These are phyloP conservation scores for Tarenaya hassleriana DNA, from an alignment of 345 rosid species.

Conservation along the genomic window DNA sequence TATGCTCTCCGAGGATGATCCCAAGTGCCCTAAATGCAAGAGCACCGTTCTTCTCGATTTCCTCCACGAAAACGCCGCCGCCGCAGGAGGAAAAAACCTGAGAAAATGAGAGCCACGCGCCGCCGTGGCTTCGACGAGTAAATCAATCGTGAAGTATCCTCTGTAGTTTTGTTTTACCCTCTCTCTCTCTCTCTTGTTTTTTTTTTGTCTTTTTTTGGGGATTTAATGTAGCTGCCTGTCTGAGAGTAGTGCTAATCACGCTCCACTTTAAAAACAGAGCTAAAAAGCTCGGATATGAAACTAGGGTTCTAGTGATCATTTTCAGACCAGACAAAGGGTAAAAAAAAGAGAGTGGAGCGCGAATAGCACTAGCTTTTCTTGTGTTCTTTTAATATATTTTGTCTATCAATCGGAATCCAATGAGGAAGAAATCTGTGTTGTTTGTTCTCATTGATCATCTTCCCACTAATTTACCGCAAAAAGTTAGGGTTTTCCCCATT, in stretches of 20 bases:
- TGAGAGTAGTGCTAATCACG: constrained; percentile 55
- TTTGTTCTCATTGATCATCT: constrained; percentile 21
- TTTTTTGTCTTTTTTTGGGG: constrained; percentile 7
- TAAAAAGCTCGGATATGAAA: constrained; percentile 11
- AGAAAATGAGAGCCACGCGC: constrained; percentile 14
- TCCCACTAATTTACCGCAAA: constrained; percentile 30
- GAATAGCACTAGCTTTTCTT: constrained; percentile 42
- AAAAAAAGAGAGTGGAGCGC: constrained; percentile 42
- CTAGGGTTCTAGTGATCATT: no score
- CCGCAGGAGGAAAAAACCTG: constrained; percentile 28
- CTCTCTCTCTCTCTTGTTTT: background rate
- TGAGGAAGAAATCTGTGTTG: constrained; percentile 34
- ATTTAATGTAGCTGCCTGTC: constrained; percentile 16
- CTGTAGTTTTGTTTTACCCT: background rate
- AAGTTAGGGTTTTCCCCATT: constrained; percentile 3
- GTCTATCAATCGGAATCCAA: constrained; percentile 26
- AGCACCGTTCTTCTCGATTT: constrained; percentile 85
- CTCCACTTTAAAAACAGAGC: constrained; percentile 37
- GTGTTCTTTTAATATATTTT: constrained; percentile 17
- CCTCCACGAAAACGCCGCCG: constrained; percentile 36
- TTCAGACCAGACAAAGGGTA: constrained; percentile 1
- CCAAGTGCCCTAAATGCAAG: constrained; percentile 86
- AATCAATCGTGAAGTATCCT: constrained; percentile 21
- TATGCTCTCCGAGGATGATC: constrained; percentile 78
- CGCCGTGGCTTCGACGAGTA: constrained; percentile 27